Conservation (phyloP, 768 basidiomycete species). For the Dioszegia hungarica region DNA sequence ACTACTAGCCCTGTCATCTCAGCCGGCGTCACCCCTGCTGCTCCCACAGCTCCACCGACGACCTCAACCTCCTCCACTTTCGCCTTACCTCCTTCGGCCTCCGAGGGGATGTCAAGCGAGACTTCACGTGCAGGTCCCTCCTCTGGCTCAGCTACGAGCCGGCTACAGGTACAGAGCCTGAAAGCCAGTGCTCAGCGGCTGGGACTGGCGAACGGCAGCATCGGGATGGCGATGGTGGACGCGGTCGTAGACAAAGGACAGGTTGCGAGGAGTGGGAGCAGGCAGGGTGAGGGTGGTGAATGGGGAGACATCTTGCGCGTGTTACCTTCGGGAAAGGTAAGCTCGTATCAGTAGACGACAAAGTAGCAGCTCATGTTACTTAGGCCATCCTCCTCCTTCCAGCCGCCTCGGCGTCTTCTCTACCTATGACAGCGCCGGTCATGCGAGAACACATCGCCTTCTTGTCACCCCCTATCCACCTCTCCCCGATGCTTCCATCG, state of each 20-base stretch:
- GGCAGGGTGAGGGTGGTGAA: constrained; percentile 33
- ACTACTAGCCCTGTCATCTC: constrained; percentile 4
- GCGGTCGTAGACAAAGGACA: constrained; percentile 45
- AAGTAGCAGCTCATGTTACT: not conserved
- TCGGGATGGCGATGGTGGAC: constrained; percentile 50
- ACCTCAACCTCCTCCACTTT: constrained; percentile 41
- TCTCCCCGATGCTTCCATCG: constrained; percentile 14
- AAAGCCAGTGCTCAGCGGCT: constrained; percentile 48
- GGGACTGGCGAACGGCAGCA: constrained; percentile 44
- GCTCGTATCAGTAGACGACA: not conserved
- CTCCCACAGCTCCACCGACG: constrained; percentile 27
- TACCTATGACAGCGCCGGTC: constrained; percentile 65
- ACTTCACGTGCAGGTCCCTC: not conserved
- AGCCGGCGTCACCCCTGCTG: not conserved
- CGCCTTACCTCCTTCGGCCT: constrained; percentile 19
- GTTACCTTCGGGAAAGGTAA: constrained; percentile 41
- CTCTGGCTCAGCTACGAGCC: constrained; percentile 33
- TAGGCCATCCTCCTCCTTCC: constrained; percentile 81
- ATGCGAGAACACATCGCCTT: constrained; percentile 77
- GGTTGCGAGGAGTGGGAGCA: constrained; percentile 15
- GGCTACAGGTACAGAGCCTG: constrained; percentile 47
- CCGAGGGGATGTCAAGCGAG: not conserved
- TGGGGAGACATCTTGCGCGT: constrained; percentile 45
- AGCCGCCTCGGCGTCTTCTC: constrained; percentile 55
- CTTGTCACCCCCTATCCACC: constrained; percentile 55